These are phyloP conservation scores for Pythium coloratum DNA, from an alignment of 352 stramenopile species.

Conservation along the genomic window DNA sequence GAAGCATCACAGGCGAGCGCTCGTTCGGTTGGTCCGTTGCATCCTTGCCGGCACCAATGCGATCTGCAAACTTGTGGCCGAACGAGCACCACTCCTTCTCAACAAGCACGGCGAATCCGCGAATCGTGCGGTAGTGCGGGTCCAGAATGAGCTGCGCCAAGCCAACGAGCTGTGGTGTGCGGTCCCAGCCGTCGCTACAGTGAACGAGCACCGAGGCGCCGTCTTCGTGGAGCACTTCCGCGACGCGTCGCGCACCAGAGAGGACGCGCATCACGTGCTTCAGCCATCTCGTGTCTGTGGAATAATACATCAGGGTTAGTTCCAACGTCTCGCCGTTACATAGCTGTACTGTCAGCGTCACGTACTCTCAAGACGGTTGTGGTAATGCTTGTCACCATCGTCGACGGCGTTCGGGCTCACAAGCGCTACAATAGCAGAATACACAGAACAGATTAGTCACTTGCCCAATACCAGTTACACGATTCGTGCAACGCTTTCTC, in stretches of 20 bases:
- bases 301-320: not conserved
- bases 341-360: constrained; percentile 11
- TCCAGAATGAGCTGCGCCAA: constrained; percentile 85
- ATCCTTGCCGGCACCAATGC: constrained; percentile 81
- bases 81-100: constrained; percentile 91
- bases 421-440: constrained; percentile 41
- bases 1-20: constrained; percentile 82
- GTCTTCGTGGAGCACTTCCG: constrained; percentile 84
- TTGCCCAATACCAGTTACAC: not conserved
- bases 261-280: constrained; percentile 93
- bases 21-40: constrained; percentile 79
- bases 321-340: not conserved
- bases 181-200: constrained; percentile 88
- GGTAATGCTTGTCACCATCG: constrained; percentile 88
- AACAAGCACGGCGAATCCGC: constrained; percentile 77
- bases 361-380: constrained; percentile 84
- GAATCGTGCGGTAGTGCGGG: constrained; percentile 84
- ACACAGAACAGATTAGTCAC: not conserved
- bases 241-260: constrained; percentile 64
- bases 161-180: constrained; percentile 79
- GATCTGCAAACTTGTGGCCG: constrained; percentile 89
- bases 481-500: not conserved
- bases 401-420: constrained; percentile 81
- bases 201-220: constrained; percentile 83
- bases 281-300: constrained; percentile 94